Evolutionary conservation across 2,329 filamentous ascomycete species (phyloP), one percentile per base, ranked within the genome.

Genomic region (Fusarium newnesense): DNA sequence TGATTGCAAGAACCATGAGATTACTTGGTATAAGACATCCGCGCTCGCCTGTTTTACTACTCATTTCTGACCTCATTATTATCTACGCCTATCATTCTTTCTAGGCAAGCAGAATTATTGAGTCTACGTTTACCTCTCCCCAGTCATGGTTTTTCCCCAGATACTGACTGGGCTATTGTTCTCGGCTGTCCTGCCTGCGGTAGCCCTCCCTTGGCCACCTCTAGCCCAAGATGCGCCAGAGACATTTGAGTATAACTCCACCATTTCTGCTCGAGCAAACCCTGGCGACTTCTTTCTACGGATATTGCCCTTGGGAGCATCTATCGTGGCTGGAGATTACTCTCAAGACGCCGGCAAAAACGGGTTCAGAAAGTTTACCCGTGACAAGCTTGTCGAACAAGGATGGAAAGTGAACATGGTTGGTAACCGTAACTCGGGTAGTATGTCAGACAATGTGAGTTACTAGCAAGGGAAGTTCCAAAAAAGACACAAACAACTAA

Each of bases 361-460:
- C 5, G 57, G 57, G 6, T 60, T 60, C 43, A 50, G 57, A 28
- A 60, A 60, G 57, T 50, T 60, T 9, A 39, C 36, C 18, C 57
- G 57, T 21, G 57, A 60, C 9, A 60, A 60, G 18, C 44, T 60
- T 44, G 57, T 15, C 36, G 44, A 60, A 13, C 57, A 40, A 3
- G 47, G 37, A 49, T 60, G 57, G 57, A 50, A 60, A 24, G 57
- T 60, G 28, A 60, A 60, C 8, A 60, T 60, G 57, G 57, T 60
- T 40, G 57, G 57, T 10, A 37, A 24, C 12, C 26, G 15, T 9
- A 60, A 60, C 24, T 40, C 34, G 7, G 57, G 57, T 26, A 21
- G 9, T 11, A 60, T 60, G 57, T 34, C 57, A 60, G 57, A 60
- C 19, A 60, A 40, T 21, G 57, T 60, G 24, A 42, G 57, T 40